Base-by-base conservation (phyloP, 2,329 filamentous ascomycete genomes). In the Hypoxylon sp. region DNA sequence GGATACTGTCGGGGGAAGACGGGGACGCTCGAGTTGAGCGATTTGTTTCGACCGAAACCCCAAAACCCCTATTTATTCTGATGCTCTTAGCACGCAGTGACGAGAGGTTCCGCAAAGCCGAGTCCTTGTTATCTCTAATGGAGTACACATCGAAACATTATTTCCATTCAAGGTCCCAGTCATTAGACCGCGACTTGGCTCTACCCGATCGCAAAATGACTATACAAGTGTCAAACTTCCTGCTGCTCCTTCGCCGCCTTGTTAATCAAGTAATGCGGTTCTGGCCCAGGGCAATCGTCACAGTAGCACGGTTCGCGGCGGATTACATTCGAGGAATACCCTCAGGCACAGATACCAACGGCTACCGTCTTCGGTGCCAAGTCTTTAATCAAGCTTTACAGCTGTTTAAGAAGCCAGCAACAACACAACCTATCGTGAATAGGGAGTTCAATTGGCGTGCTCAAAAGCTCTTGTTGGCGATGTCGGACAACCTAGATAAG, bases 371-470 rank as follows among this genome's bases (percentile, higher is more conserved):
- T 10, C 75, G 77, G 39, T 81, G 80, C 57, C 48, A 67, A 4
- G 46, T 85, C 3, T 81, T 82, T 72, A 86, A 86, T 70, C 58
- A 72, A 24, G 75, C 81, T 1, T 73, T 87, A 5, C 66, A 64
- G 21, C 70, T 76, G 5, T 78, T 87, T 19, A 79, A 78, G 24
- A 73, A 73, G 53, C 79, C 79, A 15, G 74, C 83, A 2, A 69
- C 73, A 0, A 67, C 74, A 19, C 65, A 77, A 2, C 79, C 82
- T 0, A 69, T 82, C 21, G 59, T 68, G 3, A 80, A 83, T 39
- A 82, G 82, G 76, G 75, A 76, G 3, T 80, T 84, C 75, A 86
- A 85, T 68, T 91, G 89, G 89, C 81, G 85, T 60, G 87, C 87
- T 0, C 86, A 90, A 68, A 85, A 82, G 52, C 77, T 82, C 4